These are phyloP conservation scores for Aciculosporium take DNA, from an alignment of 2,329 filamentous ascomycete genomes.

Conservation along the genomic window DNA sequence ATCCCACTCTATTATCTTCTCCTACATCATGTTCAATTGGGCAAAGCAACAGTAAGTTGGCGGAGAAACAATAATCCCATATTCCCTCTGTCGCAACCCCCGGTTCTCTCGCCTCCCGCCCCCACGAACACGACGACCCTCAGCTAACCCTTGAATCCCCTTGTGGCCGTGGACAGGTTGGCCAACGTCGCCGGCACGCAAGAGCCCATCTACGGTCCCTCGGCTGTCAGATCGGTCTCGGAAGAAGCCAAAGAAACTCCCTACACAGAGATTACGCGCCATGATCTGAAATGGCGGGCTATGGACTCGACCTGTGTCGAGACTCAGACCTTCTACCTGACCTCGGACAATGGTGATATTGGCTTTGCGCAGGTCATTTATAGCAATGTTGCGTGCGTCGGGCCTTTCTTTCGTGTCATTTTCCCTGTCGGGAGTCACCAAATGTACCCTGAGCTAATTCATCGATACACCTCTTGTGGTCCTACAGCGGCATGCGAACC, in stretches of 20 bases:
- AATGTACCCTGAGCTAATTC: background rate
- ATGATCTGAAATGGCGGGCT: conserved; percentile 70
- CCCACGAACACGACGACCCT: conserved; percentile 4
- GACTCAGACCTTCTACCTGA: conserved; percentile 88
- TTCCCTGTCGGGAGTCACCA: background rate
- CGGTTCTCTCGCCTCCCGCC: background rate
- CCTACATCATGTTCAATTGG: conserved; percentile 71
- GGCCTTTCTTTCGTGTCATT: background rate
- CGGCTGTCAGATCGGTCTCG: conserved; percentile 74
- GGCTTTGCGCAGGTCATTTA: conserved; percentile 87
- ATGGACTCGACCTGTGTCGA: conserved; percentile 82
- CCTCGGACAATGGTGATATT: conserved; percentile 60
- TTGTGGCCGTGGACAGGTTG: conserved; percentile 30
- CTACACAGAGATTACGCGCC: conserved; percentile 63
- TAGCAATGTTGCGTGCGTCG: conserved; percentile 79
- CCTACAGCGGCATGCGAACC: conserved; percentile 63
- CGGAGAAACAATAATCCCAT: conserved; percentile 1
- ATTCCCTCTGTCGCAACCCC: background rate
- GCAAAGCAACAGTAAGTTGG: conserved; percentile 75
- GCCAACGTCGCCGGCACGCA: conserved; percentile 83
- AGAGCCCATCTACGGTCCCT: conserved; percentile 87
- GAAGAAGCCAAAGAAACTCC: conserved; percentile 64
- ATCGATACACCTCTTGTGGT: background rate
- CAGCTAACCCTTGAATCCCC: conserved; percentile 4
- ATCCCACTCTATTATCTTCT: background rate